Conservation (phyloP, 2,329 filamentous ascomycete species). For the Cordyceps cateniannulata region DNA sequence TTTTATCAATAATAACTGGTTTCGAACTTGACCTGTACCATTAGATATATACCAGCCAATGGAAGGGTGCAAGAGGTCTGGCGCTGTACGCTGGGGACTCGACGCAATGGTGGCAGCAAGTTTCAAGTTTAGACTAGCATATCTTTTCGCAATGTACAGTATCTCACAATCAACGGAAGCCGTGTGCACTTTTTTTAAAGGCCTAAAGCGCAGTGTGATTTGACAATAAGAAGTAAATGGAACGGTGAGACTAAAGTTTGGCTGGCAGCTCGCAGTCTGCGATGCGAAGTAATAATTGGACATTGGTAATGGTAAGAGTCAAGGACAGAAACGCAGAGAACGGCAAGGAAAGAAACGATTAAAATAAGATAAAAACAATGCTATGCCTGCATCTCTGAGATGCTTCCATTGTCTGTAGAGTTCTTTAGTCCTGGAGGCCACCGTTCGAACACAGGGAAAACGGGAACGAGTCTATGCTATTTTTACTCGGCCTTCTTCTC, state of each 20-base stretch:
- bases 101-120: neutral
- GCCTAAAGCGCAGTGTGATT: too few relatives aligned
- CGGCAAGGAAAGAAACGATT: neutral
- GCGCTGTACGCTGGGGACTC: neutral
- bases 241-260: neutral
- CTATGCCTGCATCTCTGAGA: neutral
- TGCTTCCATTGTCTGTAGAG: neutral
- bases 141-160: slow-evolving; percentile 7
- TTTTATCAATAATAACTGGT: neutral
- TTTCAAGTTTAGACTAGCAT: slow-evolving; percentile 7
- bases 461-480: neutral
- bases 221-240: neutral
- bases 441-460: neutral
- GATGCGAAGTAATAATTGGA: neutral
- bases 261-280: neutral
- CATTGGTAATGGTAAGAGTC: neutral
- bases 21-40: slow-evolving; percentile 17
- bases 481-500: neutral
- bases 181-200: neutral
- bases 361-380: neutral
- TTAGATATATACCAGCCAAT: slow-evolving; percentile 10
- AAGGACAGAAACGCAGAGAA: neutral
- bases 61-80: neutral
- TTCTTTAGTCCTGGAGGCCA: neutral
- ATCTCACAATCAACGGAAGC: neutral